phyloP scores from a whole-genome alignment of 495 filamentous ascomycete genomes.

The Thermochaetoides thermophila region DNA sequence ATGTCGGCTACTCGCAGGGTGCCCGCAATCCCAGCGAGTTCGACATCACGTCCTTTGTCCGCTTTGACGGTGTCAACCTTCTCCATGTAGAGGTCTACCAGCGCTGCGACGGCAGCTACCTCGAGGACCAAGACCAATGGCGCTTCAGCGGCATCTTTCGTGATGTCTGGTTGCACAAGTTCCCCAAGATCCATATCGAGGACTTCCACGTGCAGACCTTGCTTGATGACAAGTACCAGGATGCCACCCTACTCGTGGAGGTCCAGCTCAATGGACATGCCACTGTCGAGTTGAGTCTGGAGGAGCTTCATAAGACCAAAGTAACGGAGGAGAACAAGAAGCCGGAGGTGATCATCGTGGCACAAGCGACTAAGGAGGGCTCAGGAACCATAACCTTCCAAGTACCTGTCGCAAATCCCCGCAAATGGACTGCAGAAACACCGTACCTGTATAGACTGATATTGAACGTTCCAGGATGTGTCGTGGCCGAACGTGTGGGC shows the following conservation, averaged over 20 bases:
- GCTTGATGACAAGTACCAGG: slow-evolving; percentile 37
- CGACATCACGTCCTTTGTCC: slow-evolving; percentile 36
- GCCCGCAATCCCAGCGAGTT: slow-evolving; percentile 49
- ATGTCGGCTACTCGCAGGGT: slow-evolving; percentile 49
- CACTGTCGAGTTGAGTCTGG: slow-evolving; percentile 22
- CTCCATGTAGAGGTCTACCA: slow-evolving; percentile 46
- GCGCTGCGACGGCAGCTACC: slow-evolving; percentile 48
- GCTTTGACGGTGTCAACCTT: slow-evolving; percentile 29
- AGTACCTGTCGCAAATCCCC: slow-evolving; percentile 29
- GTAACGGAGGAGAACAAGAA: no score
- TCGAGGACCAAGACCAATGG: slow-evolving; percentile 50
- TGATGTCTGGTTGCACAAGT: slow-evolving; percentile 47
- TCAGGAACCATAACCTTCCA: no score
- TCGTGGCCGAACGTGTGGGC: slow-evolving; percentile 14
- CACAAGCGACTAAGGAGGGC: no score
- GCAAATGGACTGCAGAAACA: slow-evolving; percentile 54
- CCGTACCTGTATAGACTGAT: slow-evolving; percentile 41
- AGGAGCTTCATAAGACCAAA: slow-evolving; percentile 15
- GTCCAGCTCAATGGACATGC: slow-evolving; percentile 23
- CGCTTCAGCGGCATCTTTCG: slow-evolving; percentile 49
- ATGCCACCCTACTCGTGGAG: slow-evolving; percentile 36
- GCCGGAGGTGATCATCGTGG: no score
- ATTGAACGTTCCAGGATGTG: slow-evolving; percentile 14
- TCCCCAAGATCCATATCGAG: slow-evolving; percentile 34
- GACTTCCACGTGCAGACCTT: slow-evolving; percentile 41